Evolutionary conservation across 352 stramenopile genomes (phyloP).

Genomic region (Nothophytophthora sp.): DNA sequence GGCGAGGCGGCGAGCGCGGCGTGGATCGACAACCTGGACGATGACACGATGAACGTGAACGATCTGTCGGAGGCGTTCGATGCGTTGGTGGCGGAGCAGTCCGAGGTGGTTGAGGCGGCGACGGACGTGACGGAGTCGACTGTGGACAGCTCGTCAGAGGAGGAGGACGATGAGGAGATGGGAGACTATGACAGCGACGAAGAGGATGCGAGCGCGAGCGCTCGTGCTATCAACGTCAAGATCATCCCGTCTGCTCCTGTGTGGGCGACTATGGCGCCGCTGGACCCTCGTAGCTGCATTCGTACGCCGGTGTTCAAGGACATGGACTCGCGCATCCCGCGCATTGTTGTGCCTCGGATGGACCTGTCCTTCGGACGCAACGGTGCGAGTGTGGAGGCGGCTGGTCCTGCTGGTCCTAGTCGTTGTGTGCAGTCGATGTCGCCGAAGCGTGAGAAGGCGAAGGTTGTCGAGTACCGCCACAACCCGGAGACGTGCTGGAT

Average conservation of each 20-base stretch:
- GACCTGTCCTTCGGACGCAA: constrained; percentile 52
- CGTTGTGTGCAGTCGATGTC: constrained; percentile 35
- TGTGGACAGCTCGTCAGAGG: no score
- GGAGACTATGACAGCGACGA: constrained; percentile 37
- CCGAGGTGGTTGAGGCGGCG: constrained; percentile 13
- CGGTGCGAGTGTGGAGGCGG: constrained; percentile 16
- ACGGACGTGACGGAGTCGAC: constrained; percentile 26
- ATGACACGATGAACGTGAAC: constrained; percentile 70
- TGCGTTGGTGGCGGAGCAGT: constrained; percentile 51
- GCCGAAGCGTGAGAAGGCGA: constrained; percentile 51
- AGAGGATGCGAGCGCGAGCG: constrained; percentile 14
- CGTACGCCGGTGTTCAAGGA: constrained; percentile 78
- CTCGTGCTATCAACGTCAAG: constrained; percentile 19
- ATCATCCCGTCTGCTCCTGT: constrained; percentile 57
- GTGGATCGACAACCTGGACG: constrained; percentile 72
- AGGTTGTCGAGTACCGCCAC: constrained; percentile 60
- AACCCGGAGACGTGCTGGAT: constrained; percentile 84
- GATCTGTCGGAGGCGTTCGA: constrained; percentile 76
- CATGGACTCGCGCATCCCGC: constrained; percentile 75
- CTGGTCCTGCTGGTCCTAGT: constrained; percentile 4
- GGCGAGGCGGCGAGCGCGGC: constrained; percentile 24
- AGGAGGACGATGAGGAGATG: constrained; percentile 43
- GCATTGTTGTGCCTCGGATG: constrained; percentile 67
- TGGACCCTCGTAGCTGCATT: constrained; percentile 81
- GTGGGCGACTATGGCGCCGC: constrained; percentile 51